phyloP scores from a whole-genome alignment of 345 rosid species.

The Anastatica hierochuntica region DNA sequence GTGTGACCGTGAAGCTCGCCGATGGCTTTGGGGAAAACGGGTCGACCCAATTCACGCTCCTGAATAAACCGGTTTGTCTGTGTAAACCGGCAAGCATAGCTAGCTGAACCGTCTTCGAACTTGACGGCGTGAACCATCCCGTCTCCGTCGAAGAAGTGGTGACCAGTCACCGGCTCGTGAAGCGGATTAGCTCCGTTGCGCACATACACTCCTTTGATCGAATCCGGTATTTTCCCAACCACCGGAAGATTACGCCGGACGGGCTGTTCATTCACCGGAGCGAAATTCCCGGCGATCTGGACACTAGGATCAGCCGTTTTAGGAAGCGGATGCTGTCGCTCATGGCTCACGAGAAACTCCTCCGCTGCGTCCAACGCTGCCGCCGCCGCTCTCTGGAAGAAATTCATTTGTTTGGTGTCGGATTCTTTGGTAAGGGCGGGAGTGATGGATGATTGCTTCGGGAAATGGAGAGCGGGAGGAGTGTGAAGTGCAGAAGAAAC shows the following conservation, averaged over 20 bases:
- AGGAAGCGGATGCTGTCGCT: conserved; percentile 53
- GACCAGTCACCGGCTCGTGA: conserved; percentile 74
- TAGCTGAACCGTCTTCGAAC: conserved; percentile 44
- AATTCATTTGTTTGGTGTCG: conserved; percentile 34
- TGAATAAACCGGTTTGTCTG: conserved; percentile 66
- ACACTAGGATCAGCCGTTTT: conserved; percentile 60
- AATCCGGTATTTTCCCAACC: conserved; percentile 49
- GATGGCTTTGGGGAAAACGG: conserved; percentile 76
- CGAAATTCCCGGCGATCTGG: conserved; percentile 73
- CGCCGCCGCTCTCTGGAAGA: conserved; percentile 49
- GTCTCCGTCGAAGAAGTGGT: conserved; percentile 85
- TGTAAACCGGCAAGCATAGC: conserved; percentile 76
- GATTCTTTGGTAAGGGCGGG: conserved; percentile 22
- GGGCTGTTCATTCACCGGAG: conserved; percentile 70
- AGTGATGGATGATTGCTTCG: no score
- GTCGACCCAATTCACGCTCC: conserved; percentile 53
- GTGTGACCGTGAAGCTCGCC: conserved; percentile 93
- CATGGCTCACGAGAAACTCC: conserved; percentile 43
- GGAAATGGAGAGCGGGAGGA: no score
- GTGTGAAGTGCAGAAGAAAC: conserved; percentile 42
- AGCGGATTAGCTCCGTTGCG: conserved; percentile 89
- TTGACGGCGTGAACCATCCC: conserved; percentile 85
- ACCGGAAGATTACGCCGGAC: conserved; percentile 45
- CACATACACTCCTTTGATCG: conserved; percentile 59
- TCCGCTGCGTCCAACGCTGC: conserved; percentile 51